phyloP scores from a whole-genome alignment of 305 asterid species.

The Rubia balearica region DNA sequence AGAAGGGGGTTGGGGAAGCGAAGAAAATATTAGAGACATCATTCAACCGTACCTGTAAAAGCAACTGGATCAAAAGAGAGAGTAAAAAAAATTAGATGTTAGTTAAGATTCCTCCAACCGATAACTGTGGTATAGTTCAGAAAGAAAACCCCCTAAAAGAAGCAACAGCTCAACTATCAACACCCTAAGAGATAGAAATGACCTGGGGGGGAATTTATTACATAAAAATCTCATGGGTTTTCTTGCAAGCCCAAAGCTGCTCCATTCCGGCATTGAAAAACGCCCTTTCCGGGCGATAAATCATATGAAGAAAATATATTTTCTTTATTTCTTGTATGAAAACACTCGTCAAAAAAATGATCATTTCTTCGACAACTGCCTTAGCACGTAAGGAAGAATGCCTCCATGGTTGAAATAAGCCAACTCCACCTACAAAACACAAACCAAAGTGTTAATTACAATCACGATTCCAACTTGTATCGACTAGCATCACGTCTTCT shows the following conservation, averaged over 20 bases:
- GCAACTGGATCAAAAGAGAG: no score
- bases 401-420: conserved; percentile 87
- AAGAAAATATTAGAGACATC: no score
- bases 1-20: no score
- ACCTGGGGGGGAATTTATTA: conserved; percentile 2
- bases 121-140: neutral
- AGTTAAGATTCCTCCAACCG: conserved; percentile 1
- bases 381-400: conserved; percentile 69
- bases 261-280: conserved; percentile 19
- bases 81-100: neutral
- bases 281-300: conserved; percentile 26
- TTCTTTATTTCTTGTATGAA: conserved; percentile 35
- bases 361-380: conserved; percentile 56
- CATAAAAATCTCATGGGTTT: conserved; percentile 10
- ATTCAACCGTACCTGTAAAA: no score
- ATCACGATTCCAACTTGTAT: neutral
- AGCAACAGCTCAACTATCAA: conserved; percentile 1
- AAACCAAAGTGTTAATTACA: neutral
- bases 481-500: neutral
- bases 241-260: conserved; percentile 17
- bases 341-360: conserved; percentile 3
- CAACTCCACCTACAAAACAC: conserved; percentile 57
- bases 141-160: neutral
- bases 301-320: conserved; percentile 13
- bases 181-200: neutral